These are phyloP conservation scores for Xylaria sp. DNA, from an alignment of 2,329 filamentous ascomycete genomes.

Conservation along the genomic window DNA sequence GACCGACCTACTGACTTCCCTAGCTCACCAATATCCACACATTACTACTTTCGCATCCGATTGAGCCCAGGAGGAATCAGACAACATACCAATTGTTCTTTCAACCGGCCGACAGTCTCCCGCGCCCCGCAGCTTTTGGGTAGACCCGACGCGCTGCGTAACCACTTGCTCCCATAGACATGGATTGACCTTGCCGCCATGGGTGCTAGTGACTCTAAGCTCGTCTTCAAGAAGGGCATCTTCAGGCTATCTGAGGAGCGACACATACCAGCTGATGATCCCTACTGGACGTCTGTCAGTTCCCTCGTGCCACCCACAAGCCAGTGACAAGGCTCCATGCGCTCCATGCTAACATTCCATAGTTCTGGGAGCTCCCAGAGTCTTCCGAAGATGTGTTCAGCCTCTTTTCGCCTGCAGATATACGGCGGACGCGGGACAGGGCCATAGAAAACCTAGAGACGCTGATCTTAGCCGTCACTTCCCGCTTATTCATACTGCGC, in stretches of 20 bases:
- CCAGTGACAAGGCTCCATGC: conserved; percentile 21
- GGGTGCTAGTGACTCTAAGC: conserved; percentile 98
- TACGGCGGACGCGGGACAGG: conserved; percentile 86
- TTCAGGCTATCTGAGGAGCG: conserved; percentile 94
- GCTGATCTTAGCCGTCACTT: conserved; percentile 84
- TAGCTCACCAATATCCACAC: background rate
- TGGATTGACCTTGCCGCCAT: conserved; percentile 63
- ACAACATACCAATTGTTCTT: background rate
- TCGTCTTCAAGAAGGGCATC: conserved; percentile 98
- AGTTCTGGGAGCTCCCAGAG: conserved; percentile 99
- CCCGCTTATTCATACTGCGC: conserved; percentile 81
- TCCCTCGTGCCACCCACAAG: conserved; percentile 17
- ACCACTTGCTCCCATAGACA: conserved; percentile 37
- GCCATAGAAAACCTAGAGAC: conserved; percentile 91
- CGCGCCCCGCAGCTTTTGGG: conserved; percentile 2
- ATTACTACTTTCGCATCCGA: background rate
- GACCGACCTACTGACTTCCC: background rate
- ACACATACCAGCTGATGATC: conserved; percentile 86
- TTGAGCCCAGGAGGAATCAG: background rate
- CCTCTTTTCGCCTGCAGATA: conserved; percentile 88
- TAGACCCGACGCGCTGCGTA: background rate
- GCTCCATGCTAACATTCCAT: conserved; percentile 37
- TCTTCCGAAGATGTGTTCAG: conserved; percentile 97
- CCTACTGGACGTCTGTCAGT: conserved; percentile 91
- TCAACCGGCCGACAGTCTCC: background rate